These are phyloP conservation scores for Phialophora expanda DNA, from an alignment of 2,329 filamentous ascomycete genomes.

Conservation along the genomic window DNA sequence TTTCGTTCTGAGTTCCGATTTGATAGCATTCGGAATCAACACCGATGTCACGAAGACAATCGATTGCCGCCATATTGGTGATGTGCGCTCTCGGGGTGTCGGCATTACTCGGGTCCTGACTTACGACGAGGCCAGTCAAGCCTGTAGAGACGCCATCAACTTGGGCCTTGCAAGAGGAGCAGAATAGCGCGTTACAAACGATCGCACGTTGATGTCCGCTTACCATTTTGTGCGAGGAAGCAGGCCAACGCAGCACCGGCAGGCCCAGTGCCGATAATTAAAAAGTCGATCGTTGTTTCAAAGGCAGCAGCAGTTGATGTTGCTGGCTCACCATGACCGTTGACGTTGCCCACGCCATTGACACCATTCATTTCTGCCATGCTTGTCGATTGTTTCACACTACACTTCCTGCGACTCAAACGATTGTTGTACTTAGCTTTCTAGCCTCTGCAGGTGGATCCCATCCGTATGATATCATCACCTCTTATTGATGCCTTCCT, in stretches of 20 bases:
- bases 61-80: constrained; percentile 37
- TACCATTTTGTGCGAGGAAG: constrained; percentile 48
- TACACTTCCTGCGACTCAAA: background rate
- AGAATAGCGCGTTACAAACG: background rate
- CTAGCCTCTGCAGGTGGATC: background rate
- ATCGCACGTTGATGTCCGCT: background rate
- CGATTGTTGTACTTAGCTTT: background rate
- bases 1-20: constrained; percentile 42
- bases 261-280: constrained; percentile 55
- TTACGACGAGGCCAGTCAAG: constrained; percentile 25
- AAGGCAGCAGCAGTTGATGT: constrained; percentile 4
- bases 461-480: background rate
- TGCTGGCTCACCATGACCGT: background rate
- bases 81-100: constrained; percentile 38
- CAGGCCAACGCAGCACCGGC: constrained; percentile 53
- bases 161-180: background rate
- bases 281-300: constrained; percentile 15
- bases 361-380: constrained; percentile 9
- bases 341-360: constrained; percentile 14
- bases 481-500: background rate
- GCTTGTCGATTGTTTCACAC: background rate
- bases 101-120: constrained; percentile 27
- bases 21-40: constrained; percentile 47
- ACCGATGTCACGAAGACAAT: constrained; percentile 46
- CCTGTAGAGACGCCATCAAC: constrained; percentile 1